Conservation (phyloP, 768 basidiomycete species). For the Leccinum olivaceopallidum region DNA sequence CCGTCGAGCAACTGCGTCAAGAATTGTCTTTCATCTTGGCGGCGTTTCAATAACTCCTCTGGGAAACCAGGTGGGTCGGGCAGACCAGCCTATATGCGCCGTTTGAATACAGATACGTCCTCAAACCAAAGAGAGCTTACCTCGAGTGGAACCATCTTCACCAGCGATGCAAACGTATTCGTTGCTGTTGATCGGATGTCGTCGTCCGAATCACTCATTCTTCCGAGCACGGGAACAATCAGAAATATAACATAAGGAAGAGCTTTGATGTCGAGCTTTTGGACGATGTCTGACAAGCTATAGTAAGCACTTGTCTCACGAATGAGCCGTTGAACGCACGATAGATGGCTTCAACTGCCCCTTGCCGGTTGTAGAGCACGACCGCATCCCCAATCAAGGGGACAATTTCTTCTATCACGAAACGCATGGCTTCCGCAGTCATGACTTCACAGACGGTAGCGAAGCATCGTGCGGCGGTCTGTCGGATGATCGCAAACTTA, state of each 20-base stretch:
- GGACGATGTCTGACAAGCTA: slow-evolving; percentile 72
- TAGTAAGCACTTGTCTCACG: slow-evolving; percentile 12
- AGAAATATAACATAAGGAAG: slow-evolving; percentile 97
- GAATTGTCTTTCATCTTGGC: slow-evolving; percentile 88
- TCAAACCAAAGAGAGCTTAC: slow-evolving; percentile 40
- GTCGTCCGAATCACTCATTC: slow-evolving; percentile 95
- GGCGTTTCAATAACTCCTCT: slow-evolving; percentile 78
- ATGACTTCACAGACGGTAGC: slow-evolving; percentile 87
- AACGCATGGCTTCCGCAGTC: slow-evolving; percentile 83
- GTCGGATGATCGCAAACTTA: slow-evolving; percentile 85
- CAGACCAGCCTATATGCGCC: slow-evolving; percentile 72
- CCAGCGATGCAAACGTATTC: slow-evolving; percentile 95
- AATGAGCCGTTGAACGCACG: not conserved
- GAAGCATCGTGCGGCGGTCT: slow-evolving; percentile 83
- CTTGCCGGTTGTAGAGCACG: slow-evolving; percentile 76
- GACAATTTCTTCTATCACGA: slow-evolving; percentile 82
- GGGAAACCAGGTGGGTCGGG: slow-evolving; percentile 96
- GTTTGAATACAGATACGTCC: not conserved
- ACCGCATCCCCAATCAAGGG: slow-evolving; percentile 82
- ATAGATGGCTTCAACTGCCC: slow-evolving; percentile 78
- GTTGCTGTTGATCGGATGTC: slow-evolving; percentile 92
- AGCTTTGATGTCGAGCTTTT: slow-evolving; percentile 89
- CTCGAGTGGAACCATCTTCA: slow-evolving; percentile 99
- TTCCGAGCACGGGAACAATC: slow-evolving; percentile 92
- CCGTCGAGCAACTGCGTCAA: slow-evolving; percentile 93